Base-by-base conservation (phyloP, 2,329 filamentous ascomycete genomes). In the Botrytis fabae region DNA sequence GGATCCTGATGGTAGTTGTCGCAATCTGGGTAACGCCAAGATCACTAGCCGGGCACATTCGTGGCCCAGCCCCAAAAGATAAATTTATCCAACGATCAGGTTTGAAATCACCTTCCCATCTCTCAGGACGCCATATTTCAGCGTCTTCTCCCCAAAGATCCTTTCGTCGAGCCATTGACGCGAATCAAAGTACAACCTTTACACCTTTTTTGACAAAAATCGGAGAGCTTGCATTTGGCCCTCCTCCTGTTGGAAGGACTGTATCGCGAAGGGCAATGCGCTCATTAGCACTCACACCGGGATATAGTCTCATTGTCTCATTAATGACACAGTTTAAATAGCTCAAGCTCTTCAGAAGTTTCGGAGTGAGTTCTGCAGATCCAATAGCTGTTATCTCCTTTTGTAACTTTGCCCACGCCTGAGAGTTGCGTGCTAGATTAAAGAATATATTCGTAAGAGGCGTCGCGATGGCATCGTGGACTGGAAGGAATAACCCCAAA, bases 221-320 rank as follows among this genome's bases (percentile, higher is more conserved):
- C 12, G 54, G 54, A 46, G 54, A 14, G 12, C 4, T 48, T 25
- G 20, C 28, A 32, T 61, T 10, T 32, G 38, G 68, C 1, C 40
- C 40, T 14, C 54, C 54, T 61, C 68, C 51, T 46, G n/a, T 32
- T 22, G 68, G 54, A 20, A 70, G 28, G 3, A 70, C 40, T 61
- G n/a, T 61, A 4, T 61, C 51, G 1, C 51, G 54, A 7, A 70
- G 54, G 0, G 68, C 40, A 38, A 60, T 61, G 2, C 40, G 54
- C 40, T 70, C 32, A 32, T 70, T 70, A 5, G 44, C 40, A 40
- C 66, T 69, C 4, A 69, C 22, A 10, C 66, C 66, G 44, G 91
- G 87, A 79, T 90, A 90, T 69, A 92, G 84, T 38, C 92, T 89
- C 42, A 93, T 83, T 1, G 88, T 86, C 80, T 94, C 92, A 73